These are phyloP conservation scores for Micractinium conductrix DNA, from an alignment of 139 green algal species.

Conservation along the genomic window DNA sequence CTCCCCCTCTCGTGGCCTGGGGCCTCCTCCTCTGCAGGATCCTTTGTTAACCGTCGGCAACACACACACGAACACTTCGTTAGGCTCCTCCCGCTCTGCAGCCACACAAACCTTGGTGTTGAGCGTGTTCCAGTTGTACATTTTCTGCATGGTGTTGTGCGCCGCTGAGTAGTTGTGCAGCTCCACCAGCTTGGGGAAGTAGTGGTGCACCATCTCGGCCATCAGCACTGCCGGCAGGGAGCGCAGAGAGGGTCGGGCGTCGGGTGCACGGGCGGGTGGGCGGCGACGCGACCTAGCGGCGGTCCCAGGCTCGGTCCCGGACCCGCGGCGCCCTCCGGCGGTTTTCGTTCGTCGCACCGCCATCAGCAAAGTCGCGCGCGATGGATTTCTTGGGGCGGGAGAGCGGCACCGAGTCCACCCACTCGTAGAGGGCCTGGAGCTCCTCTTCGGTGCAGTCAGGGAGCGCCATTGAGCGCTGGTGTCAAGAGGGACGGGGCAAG, in stretches of 20 bases:
- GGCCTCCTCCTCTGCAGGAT: no score
- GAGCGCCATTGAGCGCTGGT: neutral
- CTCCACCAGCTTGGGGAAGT: constrained; percentile 87
- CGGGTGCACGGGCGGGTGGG: neutral
- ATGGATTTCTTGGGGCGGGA: constrained; percentile 91
- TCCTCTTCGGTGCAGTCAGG: constrained; percentile 72
- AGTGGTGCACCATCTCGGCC: constrained; percentile 88
- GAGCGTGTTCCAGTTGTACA: constrained; percentile 97
- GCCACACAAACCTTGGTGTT: constrained; percentile 87
- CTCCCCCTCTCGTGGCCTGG: no score
- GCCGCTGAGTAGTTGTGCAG: constrained; percentile 96
- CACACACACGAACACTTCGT: no score
- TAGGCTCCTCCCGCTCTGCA: no score
- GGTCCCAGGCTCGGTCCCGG: neutral
- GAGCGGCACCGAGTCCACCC: constrained; percentile 93
- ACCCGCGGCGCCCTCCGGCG: neutral
- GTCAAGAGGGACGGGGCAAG: no score
- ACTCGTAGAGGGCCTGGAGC: constrained; percentile 85
- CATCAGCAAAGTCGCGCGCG: constrained; percentile 92
- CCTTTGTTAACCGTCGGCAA: no score
- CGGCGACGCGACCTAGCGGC: neutral
- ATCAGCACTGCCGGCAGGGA: constrained; percentile 71
- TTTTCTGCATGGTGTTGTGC: constrained; percentile 85
- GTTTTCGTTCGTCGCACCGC: constrained; percentile 57
- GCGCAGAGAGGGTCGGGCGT: neutral